phyloP scores from a whole-genome alignment of 140 eudicot genomes.

The Erigeron philadelphicus region DNA sequence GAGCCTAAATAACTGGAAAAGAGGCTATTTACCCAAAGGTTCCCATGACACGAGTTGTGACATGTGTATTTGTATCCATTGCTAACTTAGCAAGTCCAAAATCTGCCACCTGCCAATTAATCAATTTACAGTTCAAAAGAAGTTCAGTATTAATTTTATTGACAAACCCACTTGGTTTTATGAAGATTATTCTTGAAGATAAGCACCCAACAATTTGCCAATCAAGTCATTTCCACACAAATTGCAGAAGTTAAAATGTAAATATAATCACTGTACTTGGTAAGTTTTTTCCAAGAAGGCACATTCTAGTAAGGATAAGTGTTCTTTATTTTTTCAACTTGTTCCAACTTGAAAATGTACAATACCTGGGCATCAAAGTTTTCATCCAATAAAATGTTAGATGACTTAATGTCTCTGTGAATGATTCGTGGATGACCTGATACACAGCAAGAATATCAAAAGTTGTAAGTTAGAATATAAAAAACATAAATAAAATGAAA shows the following conservation, averaged over 20 bases:
- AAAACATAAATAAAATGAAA: too few species aligned
- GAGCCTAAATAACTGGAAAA: constrained; percentile 14
- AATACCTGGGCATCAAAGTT: constrained; percentile 76
- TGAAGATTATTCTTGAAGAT: background rate
- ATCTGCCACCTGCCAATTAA: constrained; percentile 79
- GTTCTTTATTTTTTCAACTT: background rate
- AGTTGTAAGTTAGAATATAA: background rate
- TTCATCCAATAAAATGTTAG: constrained; percentile 68
- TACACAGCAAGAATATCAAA: constrained; percentile 22
- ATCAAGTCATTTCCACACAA: background rate
- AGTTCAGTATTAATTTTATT: background rate
- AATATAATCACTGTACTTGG: background rate
- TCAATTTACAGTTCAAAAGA: constrained; percentile 14
- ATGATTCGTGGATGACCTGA: constrained; percentile 84
- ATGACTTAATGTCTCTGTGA: constrained; percentile 84
- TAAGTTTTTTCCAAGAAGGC: background rate
- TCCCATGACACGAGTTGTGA: constrained; percentile 99
- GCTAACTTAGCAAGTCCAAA: constrained; percentile 97
- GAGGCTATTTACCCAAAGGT: constrained; percentile 69
- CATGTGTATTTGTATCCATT: constrained; percentile 74
- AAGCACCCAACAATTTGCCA: background rate
- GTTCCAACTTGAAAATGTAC: background rate
- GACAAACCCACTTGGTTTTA: constrained; percentile 4
- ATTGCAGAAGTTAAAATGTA: constrained; percentile 10
- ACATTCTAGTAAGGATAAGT: background rate